Evolutionary conservation across 768 basidiomycete species (phyloP).

Genomic region (Obba rivulosa): DNA sequence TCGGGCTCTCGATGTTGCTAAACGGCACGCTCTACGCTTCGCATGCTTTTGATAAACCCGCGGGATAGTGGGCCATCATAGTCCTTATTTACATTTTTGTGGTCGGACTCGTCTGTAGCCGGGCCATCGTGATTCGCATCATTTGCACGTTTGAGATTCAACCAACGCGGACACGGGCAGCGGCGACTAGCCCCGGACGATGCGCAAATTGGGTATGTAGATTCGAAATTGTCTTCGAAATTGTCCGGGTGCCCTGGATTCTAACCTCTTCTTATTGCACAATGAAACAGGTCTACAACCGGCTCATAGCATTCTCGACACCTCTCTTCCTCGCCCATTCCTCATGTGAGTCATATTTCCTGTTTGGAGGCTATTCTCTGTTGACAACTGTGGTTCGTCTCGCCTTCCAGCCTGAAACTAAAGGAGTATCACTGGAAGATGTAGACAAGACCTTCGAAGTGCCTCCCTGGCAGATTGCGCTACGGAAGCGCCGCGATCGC

Average conservation of each 20-base stretch:
- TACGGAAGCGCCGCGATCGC: not conserved
- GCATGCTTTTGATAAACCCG: conserved; percentile 23
- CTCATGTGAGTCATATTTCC: conserved; percentile 42
- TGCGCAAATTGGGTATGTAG: conserved; percentile 37
- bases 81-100: conserved; percentile 44
- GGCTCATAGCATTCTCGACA: conserved; percentile 38
- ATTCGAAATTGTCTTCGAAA: no score
- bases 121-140: conserved; percentile 39
- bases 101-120: conserved; percentile 36
- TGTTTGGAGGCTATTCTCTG: conserved; percentile 35
- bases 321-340: conserved; percentile 41
- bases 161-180: conserved; percentile 40
- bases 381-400: conserved; percentile 34
- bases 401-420: conserved; percentile 39
- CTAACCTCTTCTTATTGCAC: no score
- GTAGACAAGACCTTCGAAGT: conserved; percentile 34
- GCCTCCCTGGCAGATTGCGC: conserved; percentile 10
- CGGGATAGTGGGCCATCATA: conserved; percentile 36
- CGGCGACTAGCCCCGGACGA: conserved; percentile 35
- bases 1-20: conserved; percentile 33
- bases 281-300: conserved; percentile 37
- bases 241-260: no score
- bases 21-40: conserved; percentile 41
- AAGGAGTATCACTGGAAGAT: conserved; percentile 38
- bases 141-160: conserved; percentile 43